Evolutionary conservation across 768 basidiomycete genomes (phyloP), one percentile per base, ranked within the genome.

Genomic region (Hemileccinum rubropunctum): DNA sequence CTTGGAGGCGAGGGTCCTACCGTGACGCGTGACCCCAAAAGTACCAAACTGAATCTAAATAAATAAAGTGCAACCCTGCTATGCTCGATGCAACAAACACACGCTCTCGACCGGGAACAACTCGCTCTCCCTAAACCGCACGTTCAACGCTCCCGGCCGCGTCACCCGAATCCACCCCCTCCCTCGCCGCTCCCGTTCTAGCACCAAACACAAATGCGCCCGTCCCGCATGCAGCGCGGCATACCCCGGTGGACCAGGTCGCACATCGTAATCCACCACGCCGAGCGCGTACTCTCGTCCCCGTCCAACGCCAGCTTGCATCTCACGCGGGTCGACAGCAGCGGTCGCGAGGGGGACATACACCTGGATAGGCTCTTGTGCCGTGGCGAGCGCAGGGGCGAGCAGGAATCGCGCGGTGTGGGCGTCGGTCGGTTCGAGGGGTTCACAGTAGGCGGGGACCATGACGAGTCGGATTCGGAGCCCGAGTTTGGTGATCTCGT

Each of bases 91-190:
- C 13, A 63, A 6, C 40, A 64, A 14, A 56, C 61, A 64, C 10
- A 61, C 56, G 4, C 21, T 27, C 38, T 63, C 61, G 37, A 64
- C 33, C 8, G 45, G 53, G 7, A 61, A 33, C 17, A 64, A 17
- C 44, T 64, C 56, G 39, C 54, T 52, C 42, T 63, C 61, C 52
- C 59, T 61, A 33, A 63, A 64, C 30, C 56, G 51, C 36, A 63
- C 39, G 10, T 48, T 56, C 10, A 63, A 13, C 23, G 51, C 59
- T 18, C 61, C 61, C 4, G 62, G 62, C 42, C 52, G 45, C 20
- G 42, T 42, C 21, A 63, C 47, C n/a, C 62, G 58, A 21, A 56
- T 42, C 58, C 61, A 64, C 0, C 58, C 59, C 33, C 42, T 45
- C 20, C 59, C 56, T 10, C 52, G 53, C 15, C 56, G 49, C 14